These are phyloP conservation scores for Alternaria triticina DNA, from an alignment of 2,329 filamentous ascomycete species.

Conservation along the genomic window DNA sequence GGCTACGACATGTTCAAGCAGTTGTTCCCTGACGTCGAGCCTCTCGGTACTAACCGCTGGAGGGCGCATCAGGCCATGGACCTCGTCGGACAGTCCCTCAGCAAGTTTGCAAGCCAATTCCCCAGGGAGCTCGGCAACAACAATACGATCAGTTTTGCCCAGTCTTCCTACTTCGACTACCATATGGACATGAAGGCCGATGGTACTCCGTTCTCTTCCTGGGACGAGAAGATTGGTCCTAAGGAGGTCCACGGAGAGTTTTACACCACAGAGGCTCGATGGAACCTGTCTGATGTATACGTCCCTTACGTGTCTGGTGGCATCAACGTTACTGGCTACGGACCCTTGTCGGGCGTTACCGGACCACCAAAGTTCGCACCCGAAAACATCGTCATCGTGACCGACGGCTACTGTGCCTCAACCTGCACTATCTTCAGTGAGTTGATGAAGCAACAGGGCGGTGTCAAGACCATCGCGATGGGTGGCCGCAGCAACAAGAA, in stretches of 20 bases:
- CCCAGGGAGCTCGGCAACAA: conserved; percentile 39
- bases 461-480: conserved; percentile 61
- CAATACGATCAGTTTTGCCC: conserved; percentile 48
- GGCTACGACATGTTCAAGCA: conserved; percentile 68
- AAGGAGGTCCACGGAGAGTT: conserved; percentile 49
- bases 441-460: conserved; percentile 59
- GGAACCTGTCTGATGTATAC: conserved; percentile 46
- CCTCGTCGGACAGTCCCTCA: conserved; percentile 52
- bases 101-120: conserved; percentile 38
- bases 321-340: conserved; percentile 47
- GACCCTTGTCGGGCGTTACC: conserved; percentile 51
- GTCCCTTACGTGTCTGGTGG: conserved; percentile 40
- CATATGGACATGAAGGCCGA: conserved; percentile 56
- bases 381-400: conserved; percentile 60
- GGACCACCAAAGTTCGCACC: conserved; percentile 58
- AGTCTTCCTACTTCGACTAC: conserved; percentile 55
- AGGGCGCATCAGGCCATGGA: conserved; percentile 57
- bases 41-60: conserved; percentile 60
- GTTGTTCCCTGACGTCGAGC: conserved; percentile 59
- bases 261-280: conserved; percentile 41
- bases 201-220: conserved; percentile 56
- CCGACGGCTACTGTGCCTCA: conserved; percentile 65
- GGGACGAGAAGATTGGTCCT: conserved; percentile 52
- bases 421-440: conserved; percentile 65
- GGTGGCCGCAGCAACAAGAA: conserved; percentile 57